These are phyloP conservation scores for Isatis lusitanica DNA, from an alignment of 441 rosid species.

Conservation along the genomic window DNA sequence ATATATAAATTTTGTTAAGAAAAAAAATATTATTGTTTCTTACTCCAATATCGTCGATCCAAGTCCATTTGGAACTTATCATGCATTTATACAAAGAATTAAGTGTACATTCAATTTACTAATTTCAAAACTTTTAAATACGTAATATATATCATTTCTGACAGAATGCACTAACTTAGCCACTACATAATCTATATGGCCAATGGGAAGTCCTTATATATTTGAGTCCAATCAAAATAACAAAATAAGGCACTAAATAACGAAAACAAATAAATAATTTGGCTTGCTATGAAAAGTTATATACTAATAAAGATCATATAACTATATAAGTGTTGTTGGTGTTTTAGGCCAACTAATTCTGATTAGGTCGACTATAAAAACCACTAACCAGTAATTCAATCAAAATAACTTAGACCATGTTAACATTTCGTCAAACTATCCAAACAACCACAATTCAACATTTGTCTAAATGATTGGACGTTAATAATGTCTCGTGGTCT, in stretches of 20 bases:
- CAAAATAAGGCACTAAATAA: neutral
- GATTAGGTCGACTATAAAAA: neutral
- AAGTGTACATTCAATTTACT: neutral
- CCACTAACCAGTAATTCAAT: conserved; percentile 1
- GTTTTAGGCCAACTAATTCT: conserved; percentile 30
- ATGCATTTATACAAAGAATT: neutral
- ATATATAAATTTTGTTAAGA: neutral
- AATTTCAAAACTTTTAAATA: neutral
- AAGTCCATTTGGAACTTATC: neutral
- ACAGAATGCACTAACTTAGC: neutral
- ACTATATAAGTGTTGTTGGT: neutral
- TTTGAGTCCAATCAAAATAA: neutral
- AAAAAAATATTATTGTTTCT: too few relatives aligned
- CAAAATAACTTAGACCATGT: neutral
- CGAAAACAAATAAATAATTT: neutral
- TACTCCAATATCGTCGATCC: neutral
- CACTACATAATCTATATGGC: neutral
- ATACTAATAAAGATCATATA: neutral
- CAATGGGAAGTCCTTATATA: conserved; percentile 7
- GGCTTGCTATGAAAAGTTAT: neutral
- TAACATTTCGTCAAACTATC: conserved; percentile 12
- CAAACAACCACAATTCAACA: conserved; percentile 1
- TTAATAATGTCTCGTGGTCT: neutral
- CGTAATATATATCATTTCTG: neutral
- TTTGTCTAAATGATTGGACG: conserved; percentile 20